Evolutionary conservation across 768 basidiomycete genomes (phyloP), one percentile per base, ranked within the genome.

Genomic region (Leccinellum rugosiceps): DNA sequence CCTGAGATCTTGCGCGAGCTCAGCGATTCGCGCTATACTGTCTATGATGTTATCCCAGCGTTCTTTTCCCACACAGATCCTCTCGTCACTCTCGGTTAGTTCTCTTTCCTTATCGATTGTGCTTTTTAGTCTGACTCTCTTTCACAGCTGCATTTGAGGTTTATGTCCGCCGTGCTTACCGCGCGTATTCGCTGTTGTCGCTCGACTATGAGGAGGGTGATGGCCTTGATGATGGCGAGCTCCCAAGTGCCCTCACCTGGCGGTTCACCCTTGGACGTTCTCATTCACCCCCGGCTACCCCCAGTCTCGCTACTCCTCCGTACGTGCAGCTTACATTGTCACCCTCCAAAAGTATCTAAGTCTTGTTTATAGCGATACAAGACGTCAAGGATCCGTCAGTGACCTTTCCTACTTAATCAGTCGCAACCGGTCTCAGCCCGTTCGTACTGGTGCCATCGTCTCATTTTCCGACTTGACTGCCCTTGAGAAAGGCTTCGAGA

Each of bases 181-280:
- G 89, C 60, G 96, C 93, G 4, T 99, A 99, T 75, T 87, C 85
- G 21, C 74, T 98, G 44, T 78, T 97, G 52, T 92, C 92, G 31
- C 81, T 99, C 57, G 96, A 98, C 71, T 94, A 96, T 70, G 94
- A 98, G 67, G 92, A 94, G 70, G 96, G 93, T 4, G 91, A 95
- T 66, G 82, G 84, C 19, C 68, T 83, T 19, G 93, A 93, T 63
- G 91, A 92, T 59, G 91, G 88, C 30, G 92, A 94, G 58, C 81
- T 83, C 3, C 88, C 91, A 13, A 81, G 83, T 60, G 83, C 90
- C 50, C 80, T 96, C 25, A 92, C 87, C 6, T 98, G 97, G 97
- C 83, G 92, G 41, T 99, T 99, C 84, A 95, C 94, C 71, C 81
- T 98, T 45, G 91, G 93, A 46, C 88, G 87, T 68, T 87, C 90